These are phyloP conservation scores for Rhizopus microsporus DNA, from an alignment of 371 early-diverging fungal species.

Conservation along the genomic window DNA sequence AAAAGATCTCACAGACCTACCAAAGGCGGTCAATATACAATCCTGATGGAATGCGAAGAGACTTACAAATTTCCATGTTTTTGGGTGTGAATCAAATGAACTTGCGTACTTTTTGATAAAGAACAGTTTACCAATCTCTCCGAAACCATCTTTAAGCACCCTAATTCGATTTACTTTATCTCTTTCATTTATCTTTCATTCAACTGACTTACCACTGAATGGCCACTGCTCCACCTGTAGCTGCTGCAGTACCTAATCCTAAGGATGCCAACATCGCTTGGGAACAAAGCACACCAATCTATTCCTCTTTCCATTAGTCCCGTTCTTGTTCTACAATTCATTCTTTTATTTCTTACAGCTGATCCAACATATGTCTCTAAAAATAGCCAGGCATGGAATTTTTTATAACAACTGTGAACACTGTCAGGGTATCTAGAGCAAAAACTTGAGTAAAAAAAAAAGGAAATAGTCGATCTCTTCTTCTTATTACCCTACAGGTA, in stretches of 20 bases:
- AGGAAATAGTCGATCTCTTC: not conserved
- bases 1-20: conserved; percentile 54
- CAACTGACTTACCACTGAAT: conserved; percentile 58
- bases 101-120: conserved; percentile 72
- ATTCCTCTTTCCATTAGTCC: not conserved
- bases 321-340: not conserved
- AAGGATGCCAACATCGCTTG: conserved; percentile 73
- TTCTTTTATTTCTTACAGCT: conserved; percentile 37
- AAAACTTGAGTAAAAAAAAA: not conserved
- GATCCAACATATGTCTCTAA: conserved; percentile 70
- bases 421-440: conserved; percentile 47
- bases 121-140: conserved; percentile 73
- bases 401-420: conserved; percentile 57
- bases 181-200: not conserved
- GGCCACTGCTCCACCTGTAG: conserved; percentile 68
- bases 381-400: conserved; percentile 64
- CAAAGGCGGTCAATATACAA: not conserved
- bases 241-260: conserved; percentile 57
- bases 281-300: conserved; percentile 71
- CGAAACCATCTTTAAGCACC: conserved; percentile 73
- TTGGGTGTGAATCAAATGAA: conserved; percentile 74
- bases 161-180: conserved; percentile 14
- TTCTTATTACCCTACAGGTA: conserved; percentile 59
- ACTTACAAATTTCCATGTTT: conserved; percentile 71
- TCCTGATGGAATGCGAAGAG: not conserved